Conservation (phyloP, 2,329 filamentous ascomycete species). For the Aplosporella prunicola region DNA sequence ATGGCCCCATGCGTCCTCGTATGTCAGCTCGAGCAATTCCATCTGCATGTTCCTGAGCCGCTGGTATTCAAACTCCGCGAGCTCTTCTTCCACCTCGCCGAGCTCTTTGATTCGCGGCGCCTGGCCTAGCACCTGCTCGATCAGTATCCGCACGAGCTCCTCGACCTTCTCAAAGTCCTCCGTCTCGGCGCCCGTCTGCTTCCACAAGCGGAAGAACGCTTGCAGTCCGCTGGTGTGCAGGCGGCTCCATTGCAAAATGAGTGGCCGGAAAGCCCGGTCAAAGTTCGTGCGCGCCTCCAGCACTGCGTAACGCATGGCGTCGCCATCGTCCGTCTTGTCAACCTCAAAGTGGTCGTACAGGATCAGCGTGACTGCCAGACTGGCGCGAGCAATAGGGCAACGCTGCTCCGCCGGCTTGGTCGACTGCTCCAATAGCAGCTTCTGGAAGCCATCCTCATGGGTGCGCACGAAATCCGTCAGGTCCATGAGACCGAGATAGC, state of each 20-base stretch:
- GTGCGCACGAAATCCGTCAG: slow-evolving; percentile 87
- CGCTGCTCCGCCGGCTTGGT: slow-evolving; percentile 60
- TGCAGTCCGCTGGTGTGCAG: slow-evolving; percentile 78
- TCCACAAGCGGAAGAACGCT: slow-evolving; percentile 88
- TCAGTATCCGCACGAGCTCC: slow-evolving; percentile 73
- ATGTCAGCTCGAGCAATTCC: slow-evolving; percentile 81
- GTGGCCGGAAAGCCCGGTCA: slow-evolving; percentile 76
- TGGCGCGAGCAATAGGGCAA: slow-evolving; percentile 80
- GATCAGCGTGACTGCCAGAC: slow-evolving; percentile 75
- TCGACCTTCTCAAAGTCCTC: slow-evolving; percentile 90
- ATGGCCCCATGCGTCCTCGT: slow-evolving; percentile 89
- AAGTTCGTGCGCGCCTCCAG: slow-evolving; percentile 68
- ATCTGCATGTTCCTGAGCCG: slow-evolving; percentile 81
- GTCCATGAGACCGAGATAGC: slow-evolving; percentile 96
- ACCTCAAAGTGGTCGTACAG: slow-evolving; percentile 95
- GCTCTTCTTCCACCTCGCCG: slow-evolving; percentile 77
- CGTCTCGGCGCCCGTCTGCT: slow-evolving; percentile 71
- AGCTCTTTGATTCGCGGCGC: slow-evolving; percentile 76
- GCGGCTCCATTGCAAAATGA: slow-evolving; percentile 87
- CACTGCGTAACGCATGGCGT: slow-evolving; percentile 64
- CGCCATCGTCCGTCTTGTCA: slow-evolving; percentile 71
- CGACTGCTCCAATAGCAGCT: slow-evolving; percentile 80
- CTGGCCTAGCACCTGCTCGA: slow-evolving; percentile 81
- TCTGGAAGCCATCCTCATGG: slow-evolving; percentile 87
- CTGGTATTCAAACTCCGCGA: slow-evolving; percentile 71